phyloP scores from a whole-genome alignment of 805 yeast genomes.

The Metschnikowia aberdeeniae region DNA sequence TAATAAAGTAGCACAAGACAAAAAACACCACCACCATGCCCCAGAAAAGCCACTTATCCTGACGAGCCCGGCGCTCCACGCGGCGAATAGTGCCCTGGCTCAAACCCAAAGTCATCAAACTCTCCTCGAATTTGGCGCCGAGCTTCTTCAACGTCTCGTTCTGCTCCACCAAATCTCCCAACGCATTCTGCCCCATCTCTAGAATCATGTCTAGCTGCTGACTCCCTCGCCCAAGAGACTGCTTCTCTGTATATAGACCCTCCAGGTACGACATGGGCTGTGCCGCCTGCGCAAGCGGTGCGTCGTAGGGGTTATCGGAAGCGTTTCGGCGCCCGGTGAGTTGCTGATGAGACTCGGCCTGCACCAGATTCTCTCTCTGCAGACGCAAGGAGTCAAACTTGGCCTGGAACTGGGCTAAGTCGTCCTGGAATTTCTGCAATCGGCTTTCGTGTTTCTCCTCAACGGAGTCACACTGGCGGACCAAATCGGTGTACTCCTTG shows the following conservation, averaged over 20 bases:
- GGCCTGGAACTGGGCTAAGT: conserved; percentile 41
- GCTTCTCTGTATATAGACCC: conserved; percentile 67
- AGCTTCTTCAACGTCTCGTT: conserved; percentile 64
- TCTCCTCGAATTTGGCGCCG: conserved; percentile 59
- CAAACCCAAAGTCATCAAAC: conserved; percentile 79
- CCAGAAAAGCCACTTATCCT: conserved; percentile 86
- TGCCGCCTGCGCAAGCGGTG: conserved; percentile 18
- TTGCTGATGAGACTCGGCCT: conserved; percentile 47
- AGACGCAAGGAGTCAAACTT: conserved; percentile 53
- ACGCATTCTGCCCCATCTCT: conserved; percentile 82
- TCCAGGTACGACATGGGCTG: conserved; percentile 44
- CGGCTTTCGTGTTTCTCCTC: conserved; percentile 51
- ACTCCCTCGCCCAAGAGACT: conserved; percentile 61
- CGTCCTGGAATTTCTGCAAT: conserved; percentile 51
- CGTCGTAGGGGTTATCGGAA: conserved; percentile 50
- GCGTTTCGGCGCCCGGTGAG: conserved; percentile 50
- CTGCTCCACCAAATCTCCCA: conserved; percentile 83
- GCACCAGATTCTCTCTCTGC: conserved; percentile 51
- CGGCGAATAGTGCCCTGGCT: conserved; percentile 77
- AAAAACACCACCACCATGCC: conserved; percentile 63
- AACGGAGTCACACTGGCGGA: conserved; percentile 54
- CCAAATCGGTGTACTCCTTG: conserved; percentile 58
- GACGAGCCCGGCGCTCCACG: conserved; percentile 75
- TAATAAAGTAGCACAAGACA: conserved; percentile 61
- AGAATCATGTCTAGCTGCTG: conserved; percentile 84